phyloP scores from a whole-genome alignment of 1,284 basidiomycete genomes.

The Boletus albobrunnescens region DNA sequence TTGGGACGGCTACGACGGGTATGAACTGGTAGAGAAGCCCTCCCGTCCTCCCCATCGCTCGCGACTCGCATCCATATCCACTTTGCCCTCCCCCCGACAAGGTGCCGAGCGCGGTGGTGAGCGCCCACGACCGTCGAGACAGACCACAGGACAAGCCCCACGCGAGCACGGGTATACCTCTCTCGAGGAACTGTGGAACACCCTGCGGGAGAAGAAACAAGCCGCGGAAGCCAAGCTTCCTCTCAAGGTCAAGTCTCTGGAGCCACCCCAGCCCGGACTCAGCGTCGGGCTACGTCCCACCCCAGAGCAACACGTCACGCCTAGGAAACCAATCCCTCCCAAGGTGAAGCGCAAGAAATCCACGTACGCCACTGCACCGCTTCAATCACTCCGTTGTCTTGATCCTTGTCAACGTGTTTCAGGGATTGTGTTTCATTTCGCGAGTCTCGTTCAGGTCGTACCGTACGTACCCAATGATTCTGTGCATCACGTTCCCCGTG shows the following conservation, averaged over 20 bases:
- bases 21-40: conserved; percentile 21
- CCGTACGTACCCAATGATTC: conserved; percentile 37
- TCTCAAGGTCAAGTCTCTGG: conserved; percentile 64
- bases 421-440: conserved; percentile 54
- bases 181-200: conserved; percentile 59
- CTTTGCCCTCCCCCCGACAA: conserved; percentile 13
- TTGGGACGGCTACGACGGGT: conserved; percentile 38
- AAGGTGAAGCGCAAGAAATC: conserved; percentile 53
- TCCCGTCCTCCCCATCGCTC: conserved; percentile 21
- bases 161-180: conserved; percentile 41
- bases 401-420: conserved; percentile 14
- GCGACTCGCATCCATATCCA: conserved; percentile 21
- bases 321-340: conserved; percentile 31
- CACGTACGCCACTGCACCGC: conserved; percentile 40
- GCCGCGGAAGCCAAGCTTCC: conserved; percentile 58
- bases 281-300: conserved; percentile 21
- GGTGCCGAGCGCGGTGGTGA: conserved; percentile 22
- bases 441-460: conserved; percentile 62
- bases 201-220: conserved; percentile 58
- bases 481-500: conserved; percentile 6
- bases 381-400: conserved; percentile 9
- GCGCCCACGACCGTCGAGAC: conserved; percentile 34
- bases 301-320: conserved; percentile 26
- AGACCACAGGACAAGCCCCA: conserved; percentile 39
- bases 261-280: conserved; percentile 35